Percentiles rank a stretch among this genome's conserved stretches.
These are phyloP conservation scores for Phytophthora citricola DNA, from an alignment of 352 stramenopile species.

Conservation along the genomic window DNA sequence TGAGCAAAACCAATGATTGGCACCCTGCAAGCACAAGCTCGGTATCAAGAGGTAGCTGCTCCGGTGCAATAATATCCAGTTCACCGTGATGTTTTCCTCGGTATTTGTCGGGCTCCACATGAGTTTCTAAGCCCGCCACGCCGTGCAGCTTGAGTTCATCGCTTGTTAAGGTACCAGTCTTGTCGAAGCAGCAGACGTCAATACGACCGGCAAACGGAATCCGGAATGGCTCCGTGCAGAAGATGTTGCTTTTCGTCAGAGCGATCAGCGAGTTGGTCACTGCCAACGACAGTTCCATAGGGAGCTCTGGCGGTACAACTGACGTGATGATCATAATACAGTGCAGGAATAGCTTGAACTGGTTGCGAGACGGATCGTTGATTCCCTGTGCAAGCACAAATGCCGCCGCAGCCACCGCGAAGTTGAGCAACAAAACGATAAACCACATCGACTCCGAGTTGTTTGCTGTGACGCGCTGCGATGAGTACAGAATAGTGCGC, in stretches of 20 bases:
- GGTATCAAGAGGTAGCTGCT: slow-evolving; percentile 92
- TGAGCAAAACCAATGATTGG: slow-evolving; percentile 97
- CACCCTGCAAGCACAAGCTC: slow-evolving; percentile 92
- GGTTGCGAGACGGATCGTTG: slow-evolving; percentile 91
- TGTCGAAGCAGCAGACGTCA: slow-evolving; percentile 98
- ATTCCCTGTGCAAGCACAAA: slow-evolving; percentile 93
- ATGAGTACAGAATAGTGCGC: slow-evolving; percentile 98
- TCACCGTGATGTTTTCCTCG: slow-evolving; percentile 57
- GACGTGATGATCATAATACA: slow-evolving; percentile 99
- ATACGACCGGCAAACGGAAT: slow-evolving; percentile 97
- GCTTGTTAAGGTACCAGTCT: slow-evolving; percentile 99
- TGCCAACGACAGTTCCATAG: slow-evolving; percentile 97
- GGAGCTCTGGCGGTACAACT: slow-evolving; percentile 98
- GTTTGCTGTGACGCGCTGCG: slow-evolving; percentile 96
- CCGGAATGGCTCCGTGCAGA: slow-evolving; percentile 98
- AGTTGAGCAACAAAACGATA: slow-evolving; percentile 96
- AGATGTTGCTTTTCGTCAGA: slow-evolving; percentile 95
- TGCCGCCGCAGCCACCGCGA: slow-evolving; percentile 93
- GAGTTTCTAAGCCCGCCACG: slow-evolving; percentile 88
- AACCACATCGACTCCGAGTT: slow-evolving; percentile 97
- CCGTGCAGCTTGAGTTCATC: slow-evolving; percentile 96
- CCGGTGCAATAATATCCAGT: slow-evolving; percentile 81
- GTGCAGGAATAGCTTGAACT: slow-evolving; percentile 97
- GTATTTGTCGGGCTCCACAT: slow-evolving; percentile 37
- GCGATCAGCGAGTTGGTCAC: slow-evolving; percentile 97